phyloP scores from a whole-genome alignment of 345 rosid genomes.

The Eutrema yunnanense region DNA sequence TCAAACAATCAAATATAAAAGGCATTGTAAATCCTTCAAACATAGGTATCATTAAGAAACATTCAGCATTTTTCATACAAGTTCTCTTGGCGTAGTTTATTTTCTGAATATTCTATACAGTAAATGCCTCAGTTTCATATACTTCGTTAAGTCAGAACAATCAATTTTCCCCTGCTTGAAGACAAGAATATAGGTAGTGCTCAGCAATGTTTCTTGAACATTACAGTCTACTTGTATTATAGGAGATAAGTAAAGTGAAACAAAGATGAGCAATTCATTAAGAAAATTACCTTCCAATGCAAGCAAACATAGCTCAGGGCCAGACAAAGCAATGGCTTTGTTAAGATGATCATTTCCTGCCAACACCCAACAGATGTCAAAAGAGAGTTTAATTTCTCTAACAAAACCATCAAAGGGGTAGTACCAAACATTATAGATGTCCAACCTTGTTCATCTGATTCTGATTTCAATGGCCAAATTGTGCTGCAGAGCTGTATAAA shows the following conservation, averaged over 20 bases:
- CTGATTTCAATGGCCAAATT: constrained; percentile 51
- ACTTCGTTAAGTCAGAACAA: neutral
- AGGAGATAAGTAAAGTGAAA: neutral
- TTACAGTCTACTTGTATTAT: neutral
- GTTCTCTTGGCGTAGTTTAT: neutral
- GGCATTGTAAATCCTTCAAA: neutral
- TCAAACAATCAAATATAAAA: neutral
- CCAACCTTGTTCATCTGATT: constrained; percentile 46
- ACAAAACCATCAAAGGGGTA: constrained; percentile 9
- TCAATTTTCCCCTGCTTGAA: neutral
- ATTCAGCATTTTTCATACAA: neutral
- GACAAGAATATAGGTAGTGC: neutral
- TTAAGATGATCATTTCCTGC: constrained; percentile 39
- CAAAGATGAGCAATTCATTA: neutral
- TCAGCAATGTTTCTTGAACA: neutral
- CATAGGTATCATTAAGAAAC: neutral
- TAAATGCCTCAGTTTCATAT: neutral
- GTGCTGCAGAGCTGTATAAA: constrained; percentile 50
- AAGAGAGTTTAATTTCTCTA: constrained; percentile 5
- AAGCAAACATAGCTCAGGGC: constrained; percentile 55
- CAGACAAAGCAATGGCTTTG: constrained; percentile 40
- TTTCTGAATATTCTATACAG: neutral
- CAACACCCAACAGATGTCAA: constrained; percentile 16
- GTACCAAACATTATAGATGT: constrained; percentile 11
- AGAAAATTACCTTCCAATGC: constrained; percentile 67